These are phyloP conservation scores for Paecilomyces fulvus DNA, from an alignment of 2,329 filamentous ascomycete species.

Conservation along the genomic window DNA sequence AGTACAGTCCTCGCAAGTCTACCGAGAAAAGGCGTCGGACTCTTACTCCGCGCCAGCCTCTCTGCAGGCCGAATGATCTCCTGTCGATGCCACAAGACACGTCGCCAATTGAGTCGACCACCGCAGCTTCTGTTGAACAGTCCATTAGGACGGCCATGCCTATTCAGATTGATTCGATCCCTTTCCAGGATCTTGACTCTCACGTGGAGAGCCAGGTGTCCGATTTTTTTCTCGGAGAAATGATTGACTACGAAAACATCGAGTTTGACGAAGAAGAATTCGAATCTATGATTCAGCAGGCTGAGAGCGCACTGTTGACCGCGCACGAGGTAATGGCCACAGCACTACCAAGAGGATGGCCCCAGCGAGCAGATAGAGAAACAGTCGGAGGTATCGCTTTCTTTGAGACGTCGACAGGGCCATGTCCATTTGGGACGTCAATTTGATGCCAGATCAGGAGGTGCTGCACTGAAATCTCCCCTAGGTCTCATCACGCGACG, in stretches of 20 bases:
- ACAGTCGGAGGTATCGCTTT: too few species aligned
- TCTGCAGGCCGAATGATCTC: conserved; percentile 3
- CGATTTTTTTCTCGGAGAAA: not conserved
- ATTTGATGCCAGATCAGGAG: too few species aligned
- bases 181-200: too few species aligned
- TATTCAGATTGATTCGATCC: not conserved
- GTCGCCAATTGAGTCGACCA: conserved; percentile 3
- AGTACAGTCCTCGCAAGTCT: conserved; percentile 40
- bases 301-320: too few species aligned
- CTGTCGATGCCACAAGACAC: not conserved
- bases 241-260: conserved; percentile 3
- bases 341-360: too few species aligned
- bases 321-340: too few species aligned
- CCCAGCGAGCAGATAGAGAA: too few species aligned
- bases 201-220: not conserved
- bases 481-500: too few species aligned
- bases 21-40: conserved; percentile 39
- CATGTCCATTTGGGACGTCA: too few species aligned
- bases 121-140: not conserved
- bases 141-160: not conserved
- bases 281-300: conserved; percentile 11
- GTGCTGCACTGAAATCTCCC: too few species aligned
- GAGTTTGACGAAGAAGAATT: conserved; percentile 11
- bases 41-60: conserved; percentile 19
- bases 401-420: too few species aligned